Evolutionary conservation across 2,329 filamentous ascomycete genomes (phyloP).

Genomic region (Penicillium italicum): DNA sequence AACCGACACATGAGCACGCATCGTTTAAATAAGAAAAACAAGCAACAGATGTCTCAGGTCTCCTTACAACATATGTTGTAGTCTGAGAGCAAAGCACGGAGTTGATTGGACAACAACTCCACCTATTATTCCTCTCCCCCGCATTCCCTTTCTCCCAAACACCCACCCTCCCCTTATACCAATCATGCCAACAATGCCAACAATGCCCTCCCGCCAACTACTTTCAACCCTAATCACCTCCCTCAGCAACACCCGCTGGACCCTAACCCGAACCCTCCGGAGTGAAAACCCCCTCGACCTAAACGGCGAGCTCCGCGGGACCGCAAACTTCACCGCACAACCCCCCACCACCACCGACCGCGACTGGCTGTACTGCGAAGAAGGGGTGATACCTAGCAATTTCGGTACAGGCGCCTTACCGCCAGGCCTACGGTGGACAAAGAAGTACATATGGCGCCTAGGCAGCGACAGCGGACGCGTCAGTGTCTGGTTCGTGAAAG

Average conservation of each 20-base stretch:
- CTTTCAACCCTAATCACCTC: slow-evolving; percentile 29
- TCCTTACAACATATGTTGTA: no score
- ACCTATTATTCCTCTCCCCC: background rate
- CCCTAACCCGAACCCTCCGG: slow-evolving; percentile 38
- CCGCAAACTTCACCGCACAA: slow-evolving; percentile 36
- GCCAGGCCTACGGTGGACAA: slow-evolving; percentile 34
- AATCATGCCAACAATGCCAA: background rate
- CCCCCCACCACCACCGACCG: slow-evolving; percentile 21
- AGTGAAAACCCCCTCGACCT: slow-evolving; percentile 43
- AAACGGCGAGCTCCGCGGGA: slow-evolving; percentile 41
- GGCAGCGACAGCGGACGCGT: slow-evolving; percentile 26
- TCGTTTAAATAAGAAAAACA: background rate
- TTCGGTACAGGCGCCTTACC: slow-evolving; percentile 19
- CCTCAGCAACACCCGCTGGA: slow-evolving; percentile 32
- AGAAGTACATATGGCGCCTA: slow-evolving; percentile 46
- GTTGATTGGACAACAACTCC: background rate
- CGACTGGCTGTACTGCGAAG: slow-evolving; percentile 43
- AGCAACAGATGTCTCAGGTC: background rate
- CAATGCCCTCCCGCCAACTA: slow-evolving; percentile 18
- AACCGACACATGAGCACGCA: background rate
- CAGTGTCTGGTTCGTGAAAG: slow-evolving; percentile 47
- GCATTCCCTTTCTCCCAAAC: background rate
- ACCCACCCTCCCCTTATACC: background rate
- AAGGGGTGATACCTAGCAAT: slow-evolving; percentile 39
- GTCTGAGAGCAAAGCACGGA: background rate